These are phyloP conservation scores for Arachis stenosperma DNA, from an alignment of 306 rosid species.

Conservation along the genomic window DNA sequence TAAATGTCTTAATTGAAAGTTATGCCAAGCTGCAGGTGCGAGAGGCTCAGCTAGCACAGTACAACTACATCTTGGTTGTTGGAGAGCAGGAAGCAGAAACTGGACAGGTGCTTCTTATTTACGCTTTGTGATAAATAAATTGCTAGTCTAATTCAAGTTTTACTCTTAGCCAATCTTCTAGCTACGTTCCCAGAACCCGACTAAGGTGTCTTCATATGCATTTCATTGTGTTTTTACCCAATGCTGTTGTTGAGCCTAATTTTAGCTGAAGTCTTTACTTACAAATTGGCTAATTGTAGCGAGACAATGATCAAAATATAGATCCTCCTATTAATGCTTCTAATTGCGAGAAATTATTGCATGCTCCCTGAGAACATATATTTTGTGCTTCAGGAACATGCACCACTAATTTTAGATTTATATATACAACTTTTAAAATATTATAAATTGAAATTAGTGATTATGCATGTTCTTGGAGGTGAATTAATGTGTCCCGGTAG, in stretches of 20 bases:
- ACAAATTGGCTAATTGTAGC: slow-evolving; percentile 10
- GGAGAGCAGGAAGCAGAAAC: slow-evolving; percentile 90
- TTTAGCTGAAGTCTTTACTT: slow-evolving; percentile 6
- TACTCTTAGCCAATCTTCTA: slow-evolving; percentile 9
- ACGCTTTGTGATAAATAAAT: slow-evolving; percentile 10
- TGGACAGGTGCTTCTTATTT: slow-evolving; percentile 66
- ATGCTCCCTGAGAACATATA: too few relatives aligned
- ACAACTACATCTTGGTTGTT: slow-evolving; percentile 87
- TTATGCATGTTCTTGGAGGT: too few relatives aligned
- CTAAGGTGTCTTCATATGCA: neutral
- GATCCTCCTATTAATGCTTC: too few relatives aligned
- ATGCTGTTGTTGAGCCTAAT: slow-evolving; percentile 1
- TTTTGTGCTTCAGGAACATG: too few relatives aligned
- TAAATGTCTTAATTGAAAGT: slow-evolving; percentile 29
- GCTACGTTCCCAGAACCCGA: slow-evolving; percentile 1
- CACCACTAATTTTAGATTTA: too few relatives aligned
- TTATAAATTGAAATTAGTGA: too few relatives aligned
- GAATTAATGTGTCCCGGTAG: too few relatives aligned
- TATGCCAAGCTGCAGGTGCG: slow-evolving; percentile 65
- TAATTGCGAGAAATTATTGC: too few relatives aligned
- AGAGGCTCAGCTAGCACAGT: slow-evolving; percentile 88
- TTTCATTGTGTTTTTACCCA: slow-evolving; percentile 24
- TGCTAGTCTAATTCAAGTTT: slow-evolving; percentile 15
- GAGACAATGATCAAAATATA: neutral
- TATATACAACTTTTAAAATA: too few relatives aligned